Percentiles rank a stretch among this genome's conserved stretches.
These are phyloP conservation scores for Xylariaceae sp. DNA, from an alignment of 2,329 filamentous ascomycete genomes.

Conservation along the genomic window DNA sequence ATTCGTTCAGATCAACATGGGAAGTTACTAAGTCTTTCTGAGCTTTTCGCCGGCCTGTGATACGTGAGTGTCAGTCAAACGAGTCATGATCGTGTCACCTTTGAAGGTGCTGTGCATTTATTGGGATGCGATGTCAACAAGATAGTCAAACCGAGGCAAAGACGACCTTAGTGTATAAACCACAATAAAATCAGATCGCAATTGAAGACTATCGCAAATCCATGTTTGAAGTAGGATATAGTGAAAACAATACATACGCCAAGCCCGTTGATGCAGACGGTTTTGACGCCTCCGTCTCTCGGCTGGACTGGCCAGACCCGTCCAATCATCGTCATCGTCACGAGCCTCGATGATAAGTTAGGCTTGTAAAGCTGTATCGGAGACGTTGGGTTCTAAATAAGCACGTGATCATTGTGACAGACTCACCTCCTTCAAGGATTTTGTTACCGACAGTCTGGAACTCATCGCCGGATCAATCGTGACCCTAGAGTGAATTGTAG, in stretches of 20 bases:
- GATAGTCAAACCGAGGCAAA: too few species aligned
- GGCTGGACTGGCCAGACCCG: constrained; percentile 27
- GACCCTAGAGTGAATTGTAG: not conserved
- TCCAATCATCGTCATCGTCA: constrained; percentile 33
- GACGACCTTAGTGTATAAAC: too few species aligned
- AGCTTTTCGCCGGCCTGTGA: constrained; percentile 8
- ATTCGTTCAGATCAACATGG: not conserved
- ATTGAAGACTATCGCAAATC: too few species aligned
- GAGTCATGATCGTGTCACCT: too few species aligned
- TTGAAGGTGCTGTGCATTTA: too few species aligned
- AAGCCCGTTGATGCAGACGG: constrained; percentile 33
- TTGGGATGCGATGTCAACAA: too few species aligned
- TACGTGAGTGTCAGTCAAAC: too few species aligned
- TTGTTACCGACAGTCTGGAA: constrained; percentile 12
- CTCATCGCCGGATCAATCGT: constrained; percentile 2
- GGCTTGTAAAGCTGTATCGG: not conserved
- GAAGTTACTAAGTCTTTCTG: not conserved
- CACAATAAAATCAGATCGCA: too few species aligned
- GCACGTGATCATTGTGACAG: not conserved
- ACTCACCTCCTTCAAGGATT: constrained; percentile 20
- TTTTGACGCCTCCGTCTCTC: constrained; percentile 33
- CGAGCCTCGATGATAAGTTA: constrained; percentile 16
- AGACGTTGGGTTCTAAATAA: not conserved
- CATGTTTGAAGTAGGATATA: not conserved
- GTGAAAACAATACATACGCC: constrained; percentile 25